These are phyloP conservation scores for Curvularia hawaiiensis DNA, from an alignment of 2,329 filamentous ascomycete species.

Conservation along the genomic window DNA sequence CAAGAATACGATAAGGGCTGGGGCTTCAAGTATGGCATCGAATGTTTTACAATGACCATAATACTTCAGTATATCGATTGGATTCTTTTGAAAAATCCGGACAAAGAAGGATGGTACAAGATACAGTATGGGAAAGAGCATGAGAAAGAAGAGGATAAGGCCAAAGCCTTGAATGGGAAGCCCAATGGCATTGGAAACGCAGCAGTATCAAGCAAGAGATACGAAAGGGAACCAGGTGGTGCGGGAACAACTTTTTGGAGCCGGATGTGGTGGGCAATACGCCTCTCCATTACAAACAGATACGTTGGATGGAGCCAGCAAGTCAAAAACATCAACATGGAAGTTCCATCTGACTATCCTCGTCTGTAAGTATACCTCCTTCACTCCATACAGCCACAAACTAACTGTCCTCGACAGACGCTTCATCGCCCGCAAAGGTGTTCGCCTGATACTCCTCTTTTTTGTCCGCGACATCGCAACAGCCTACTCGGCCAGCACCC, in stretches of 20 bases:
- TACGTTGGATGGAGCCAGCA: slow-evolving; percentile 37
- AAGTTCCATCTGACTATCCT: slow-evolving; percentile 25
- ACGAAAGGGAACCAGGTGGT: neutral
- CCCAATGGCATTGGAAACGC: neutral
- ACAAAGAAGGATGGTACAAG: slow-evolving; percentile 34
- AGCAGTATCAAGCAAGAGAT: slow-evolving; percentile 1
- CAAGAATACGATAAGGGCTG: slow-evolving; percentile 18
- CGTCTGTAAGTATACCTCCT: slow-evolving; percentile 21
- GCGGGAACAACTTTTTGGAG: slow-evolving; percentile 14
- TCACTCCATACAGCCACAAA: neutral
- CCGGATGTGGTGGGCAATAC: slow-evolving; percentile 31
- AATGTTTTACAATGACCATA: slow-evolving; percentile 13
- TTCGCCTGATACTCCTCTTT: slow-evolving; percentile 21
- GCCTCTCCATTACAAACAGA: slow-evolving; percentile 22
- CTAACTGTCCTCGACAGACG: slow-evolving; percentile 13
- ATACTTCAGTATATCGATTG: slow-evolving; percentile 28
- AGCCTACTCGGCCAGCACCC: slow-evolving; percentile 26
- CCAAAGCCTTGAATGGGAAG: neutral
- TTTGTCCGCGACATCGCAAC: slow-evolving; percentile 18
- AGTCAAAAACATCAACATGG: slow-evolving; percentile 33
- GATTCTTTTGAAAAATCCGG: slow-evolving; percentile 28
- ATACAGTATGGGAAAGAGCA: slow-evolving; percentile 14
- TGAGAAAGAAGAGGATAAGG: slow-evolving; percentile 1
- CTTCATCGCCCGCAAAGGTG: slow-evolving; percentile 28
- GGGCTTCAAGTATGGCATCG: slow-evolving; percentile 20